A percentile compares a stretch with the other conserved stretches of the same genome.
These are phyloP conservation scores for Pythium aristosporum DNA, from an alignment of 352 stramenopile species.

Conservation along the genomic window DNA sequence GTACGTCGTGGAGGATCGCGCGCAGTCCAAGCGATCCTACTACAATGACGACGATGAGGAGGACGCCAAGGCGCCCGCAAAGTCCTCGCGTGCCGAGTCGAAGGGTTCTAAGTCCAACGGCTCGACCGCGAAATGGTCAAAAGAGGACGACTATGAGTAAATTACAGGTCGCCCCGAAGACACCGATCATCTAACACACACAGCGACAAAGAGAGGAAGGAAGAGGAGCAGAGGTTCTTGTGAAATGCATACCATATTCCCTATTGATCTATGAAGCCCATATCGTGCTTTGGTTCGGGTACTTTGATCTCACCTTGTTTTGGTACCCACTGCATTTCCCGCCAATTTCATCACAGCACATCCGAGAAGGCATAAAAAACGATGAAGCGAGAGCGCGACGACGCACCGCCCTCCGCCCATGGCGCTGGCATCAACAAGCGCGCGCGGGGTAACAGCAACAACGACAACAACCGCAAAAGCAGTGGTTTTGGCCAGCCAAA, in stretches of 20 bases:
- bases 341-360: constrained; percentile 6
- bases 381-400: constrained; percentile 26
- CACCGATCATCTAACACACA: neutral
- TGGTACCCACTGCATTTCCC: neutral
- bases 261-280: neutral
- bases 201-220: neutral
- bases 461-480: neutral
- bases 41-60: constrained; percentile 85
- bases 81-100: constrained; percentile 51
- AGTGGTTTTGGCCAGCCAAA: neutral
- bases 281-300: neutral
- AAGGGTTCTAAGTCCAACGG: constrained; percentile 46
- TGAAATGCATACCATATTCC: neutral
- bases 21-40: constrained; percentile 91
- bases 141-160: constrained; percentile 91
- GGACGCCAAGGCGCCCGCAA: constrained; percentile 54
- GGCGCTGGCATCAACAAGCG: constrained; percentile 22
- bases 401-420: constrained; percentile 3
- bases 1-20: constrained; percentile 90
- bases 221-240: neutral
- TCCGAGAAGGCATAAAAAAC: neutral
- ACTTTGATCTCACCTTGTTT: neutral
- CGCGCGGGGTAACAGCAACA: constrained; percentile 9
- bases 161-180: constrained; percentile 6
- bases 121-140: constrained; percentile 82